Evolutionary conservation across 2,329 filamentous ascomycete genomes (phyloP).

Genomic region (Amauroascus niger): DNA sequence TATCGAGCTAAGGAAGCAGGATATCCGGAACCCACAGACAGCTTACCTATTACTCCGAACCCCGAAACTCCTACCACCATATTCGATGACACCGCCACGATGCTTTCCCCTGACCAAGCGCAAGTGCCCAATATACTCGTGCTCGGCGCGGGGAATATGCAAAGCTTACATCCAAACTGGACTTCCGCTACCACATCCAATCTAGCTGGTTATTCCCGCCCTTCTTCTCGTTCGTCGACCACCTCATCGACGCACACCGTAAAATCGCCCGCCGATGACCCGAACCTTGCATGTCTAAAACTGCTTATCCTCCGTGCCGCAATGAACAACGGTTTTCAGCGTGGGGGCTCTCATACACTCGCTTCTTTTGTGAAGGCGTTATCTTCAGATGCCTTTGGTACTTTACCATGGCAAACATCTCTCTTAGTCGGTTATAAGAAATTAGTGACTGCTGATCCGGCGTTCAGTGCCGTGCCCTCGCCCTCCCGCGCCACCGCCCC

Average conservation of each 20-base stretch:
- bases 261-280: slow-evolving; percentile 51
- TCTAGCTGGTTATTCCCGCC: slow-evolving; percentile 68
- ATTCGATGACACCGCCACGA: slow-evolving; percentile 76
- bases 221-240: slow-evolving; percentile 37
- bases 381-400: slow-evolving; percentile 68
- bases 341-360: slow-evolving; percentile 49
- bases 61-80: slow-evolving; percentile 92
- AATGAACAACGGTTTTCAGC: slow-evolving; percentile 70
- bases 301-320: slow-evolving; percentile 74
- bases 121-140: slow-evolving; percentile 81
- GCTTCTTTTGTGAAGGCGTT: slow-evolving; percentile 68
- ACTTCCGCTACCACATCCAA: slow-evolving; percentile 65
- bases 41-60: slow-evolving; percentile 26
- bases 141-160: slow-evolving; percentile 58
- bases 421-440: slow-evolving; percentile 73
- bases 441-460: slow-evolving; percentile 62
- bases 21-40: slow-evolving; percentile 20
- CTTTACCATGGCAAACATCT: slow-evolving; percentile 56
- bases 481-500: slow-evolving; percentile 42
- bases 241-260: slow-evolving; percentile 39
- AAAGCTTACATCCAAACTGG: slow-evolving; percentile 47
- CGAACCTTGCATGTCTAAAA: slow-evolving; percentile 68
- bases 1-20: slow-evolving; percentile 43
- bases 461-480: slow-evolving; percentile 43
- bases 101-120: slow-evolving; percentile 68